Evolutionary conservation across 495 filamentous ascomycete species (phyloP).

Genomic region (Aspergillus affinis): DNA sequence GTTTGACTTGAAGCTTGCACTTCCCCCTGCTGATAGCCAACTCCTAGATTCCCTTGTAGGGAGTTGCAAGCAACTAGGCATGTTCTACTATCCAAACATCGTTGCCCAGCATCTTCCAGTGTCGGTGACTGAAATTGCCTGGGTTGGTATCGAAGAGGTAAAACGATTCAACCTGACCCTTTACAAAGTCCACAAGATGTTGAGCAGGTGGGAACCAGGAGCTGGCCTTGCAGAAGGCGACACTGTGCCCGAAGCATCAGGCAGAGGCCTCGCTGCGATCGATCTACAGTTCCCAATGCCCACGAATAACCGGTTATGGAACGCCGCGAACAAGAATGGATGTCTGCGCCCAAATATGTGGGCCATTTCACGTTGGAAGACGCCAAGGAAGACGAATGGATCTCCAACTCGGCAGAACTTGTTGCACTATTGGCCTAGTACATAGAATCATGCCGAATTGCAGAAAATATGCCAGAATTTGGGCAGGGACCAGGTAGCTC

Average conservation of each 20-base stretch:
- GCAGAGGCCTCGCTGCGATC: constrained; percentile 9
- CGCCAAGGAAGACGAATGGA: constrained; percentile 20
- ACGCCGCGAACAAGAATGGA: constrained; percentile 25
- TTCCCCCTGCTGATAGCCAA: constrained; percentile 12
- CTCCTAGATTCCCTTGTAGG: constrained; percentile 26
- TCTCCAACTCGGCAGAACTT: constrained; percentile 19
- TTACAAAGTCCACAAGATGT: constrained; percentile 22
- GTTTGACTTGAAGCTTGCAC: constrained; percentile 21
- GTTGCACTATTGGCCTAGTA: not conserved
- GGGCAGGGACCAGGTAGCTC: no score
- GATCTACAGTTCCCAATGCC: constrained; percentile 35
- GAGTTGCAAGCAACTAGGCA: constrained; percentile 27
- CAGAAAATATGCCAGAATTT: not conserved
- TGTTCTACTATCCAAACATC: constrained; percentile 33
- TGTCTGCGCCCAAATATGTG: constrained; percentile 4
- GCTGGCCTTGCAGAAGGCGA: not conserved
- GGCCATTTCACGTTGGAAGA: constrained; percentile 5
- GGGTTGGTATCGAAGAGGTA: constrained; percentile 30
- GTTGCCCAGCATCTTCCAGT: constrained; percentile 20
- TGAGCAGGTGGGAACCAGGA: constrained; percentile 2
- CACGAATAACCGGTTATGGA: constrained; percentile 22
- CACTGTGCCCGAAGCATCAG: not conserved
- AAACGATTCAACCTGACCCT: constrained; percentile 33
- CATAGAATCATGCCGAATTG: not conserved
- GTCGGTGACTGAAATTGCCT: constrained; percentile 17